Evolutionary conservation across 176 grass and related monocot genomes (phyloP), one percentile per base, ranked within the genome.

Genomic region (Areca catechu): DNA sequence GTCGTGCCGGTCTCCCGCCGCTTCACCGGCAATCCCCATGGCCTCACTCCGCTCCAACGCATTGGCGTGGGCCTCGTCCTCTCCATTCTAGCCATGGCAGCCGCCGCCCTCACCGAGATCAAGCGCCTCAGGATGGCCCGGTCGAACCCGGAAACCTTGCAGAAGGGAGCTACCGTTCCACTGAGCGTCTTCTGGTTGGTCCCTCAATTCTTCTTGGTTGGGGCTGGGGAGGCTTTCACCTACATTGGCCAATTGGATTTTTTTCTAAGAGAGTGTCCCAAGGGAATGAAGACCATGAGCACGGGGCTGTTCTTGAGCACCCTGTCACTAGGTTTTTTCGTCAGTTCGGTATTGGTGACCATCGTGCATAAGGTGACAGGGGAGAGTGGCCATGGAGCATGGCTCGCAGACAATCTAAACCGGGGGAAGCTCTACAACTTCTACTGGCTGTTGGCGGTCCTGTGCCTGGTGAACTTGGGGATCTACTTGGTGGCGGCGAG

Each of bases 221-320:
- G 60, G 4, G 1, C 60, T 1, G 60, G 37, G 30, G 60, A 62
- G 60, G 60, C 60, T 19, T 62, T 62, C 17, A 49, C 60, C 12
- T 62, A 62, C 60, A 62, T 49, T 37, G 60, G 60, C 30, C 60
- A 62, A 19, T 14, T 62, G 9, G 60, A 62, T 19, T 62, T 62
- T 19, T 62, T 62, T 14, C 29, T 62, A 4, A 43, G 60, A 12
- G 60, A 62, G 60, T 62, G 60, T 19, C 60, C 60, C 19, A 48
- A 49, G 37, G 60, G 60, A 28, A 62, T 62, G 60, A 62, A 62
- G 60, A 62, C 60, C 60, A 62, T 62, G 60, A 62, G 60, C 60
- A 62, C 60, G 14, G 60, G 60, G 30, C 37, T 62, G 30, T 62
- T 62, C 60, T 37, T 62, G 60, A 62, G 60, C 60, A 62, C 60